Evolutionary conservation across 2,329 filamentous ascomycete genomes (phyloP).

Genomic region (Sphaerulina vaccinii): DNA sequence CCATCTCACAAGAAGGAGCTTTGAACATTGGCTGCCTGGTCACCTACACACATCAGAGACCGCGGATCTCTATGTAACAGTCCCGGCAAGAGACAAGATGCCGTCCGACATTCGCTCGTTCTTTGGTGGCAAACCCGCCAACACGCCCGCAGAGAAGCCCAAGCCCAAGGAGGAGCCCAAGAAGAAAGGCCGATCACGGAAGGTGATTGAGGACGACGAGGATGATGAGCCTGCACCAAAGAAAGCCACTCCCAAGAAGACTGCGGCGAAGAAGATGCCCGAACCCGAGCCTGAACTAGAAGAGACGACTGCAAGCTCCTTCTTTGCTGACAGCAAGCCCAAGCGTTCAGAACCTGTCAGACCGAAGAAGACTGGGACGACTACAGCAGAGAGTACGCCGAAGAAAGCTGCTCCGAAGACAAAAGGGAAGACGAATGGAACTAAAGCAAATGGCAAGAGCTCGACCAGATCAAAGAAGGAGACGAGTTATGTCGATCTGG

Average conservation of each 20-base stretch:
- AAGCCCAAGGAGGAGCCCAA: slow-evolving; percentile 40
- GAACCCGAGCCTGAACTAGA: slow-evolving; percentile 39
- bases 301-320: slow-evolving; percentile 61
- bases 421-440: slow-evolving; percentile 38
- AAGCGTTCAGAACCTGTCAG: slow-evolving; percentile 46
- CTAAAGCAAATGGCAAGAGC: slow-evolving; percentile 38
- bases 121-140: slow-evolving; percentile 73
- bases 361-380: slow-evolving; percentile 20
- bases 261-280: slow-evolving; percentile 44
- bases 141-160: slow-evolving; percentile 45
- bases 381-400: slow-evolving; percentile 38
- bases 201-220: slow-evolving; percentile 77
- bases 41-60: no score
- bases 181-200: slow-evolving; percentile 55
- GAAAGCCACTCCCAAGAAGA: slow-evolving; percentile 52
- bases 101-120: slow-evolving; percentile 84
- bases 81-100: no score
- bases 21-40: no score
- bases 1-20: no score
- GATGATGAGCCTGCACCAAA: slow-evolving; percentile 37
- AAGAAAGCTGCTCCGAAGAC: slow-evolving; percentile 39
- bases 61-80: no score
- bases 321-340: slow-evolving; percentile 59
- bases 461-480: slow-evolving; percentile 45
- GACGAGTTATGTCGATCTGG: slow-evolving; percentile 40